Percentiles rank a stretch among this genome's conserved stretches.
Evolutionary conservation across 169 alveolate species (phyloP).

Genomic region (Cryptosporidium muris): DNA sequence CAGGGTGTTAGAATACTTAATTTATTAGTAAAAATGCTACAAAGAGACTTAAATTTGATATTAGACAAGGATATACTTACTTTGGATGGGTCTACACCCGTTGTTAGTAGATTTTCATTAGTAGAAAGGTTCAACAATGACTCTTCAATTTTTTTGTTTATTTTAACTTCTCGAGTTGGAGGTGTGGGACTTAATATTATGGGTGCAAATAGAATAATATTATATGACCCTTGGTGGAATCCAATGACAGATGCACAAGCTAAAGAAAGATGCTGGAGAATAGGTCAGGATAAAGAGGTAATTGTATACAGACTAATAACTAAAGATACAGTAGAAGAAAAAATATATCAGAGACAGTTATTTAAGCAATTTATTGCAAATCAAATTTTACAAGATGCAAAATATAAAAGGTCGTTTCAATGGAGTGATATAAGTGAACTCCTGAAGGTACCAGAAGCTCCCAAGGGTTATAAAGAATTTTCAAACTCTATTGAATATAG

Average conservation of each 20-base stretch:
- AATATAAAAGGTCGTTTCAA: conserved; percentile 5
- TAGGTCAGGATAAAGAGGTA: conserved; percentile 88
- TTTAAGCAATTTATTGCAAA: conserved; percentile 78
- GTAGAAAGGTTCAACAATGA: conserved; percentile 74
- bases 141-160: conserved; percentile 42
- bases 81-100: conserved; percentile 64
- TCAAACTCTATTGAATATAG: neutral
- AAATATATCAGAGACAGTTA: conserved; percentile 80
- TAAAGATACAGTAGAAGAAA: conserved; percentile 83
- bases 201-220: conserved; percentile 85
- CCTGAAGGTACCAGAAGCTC: conserved; percentile 25
- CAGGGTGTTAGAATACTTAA: conserved; percentile 65
- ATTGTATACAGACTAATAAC: conserved; percentile 84
- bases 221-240: conserved; percentile 90
- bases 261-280: conserved; percentile 87
- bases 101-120: conserved; percentile 39
- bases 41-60: conserved; percentile 29
- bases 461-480: conserved; percentile 12
- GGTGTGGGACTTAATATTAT: conserved; percentile 86
- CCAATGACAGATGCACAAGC: conserved; percentile 88
- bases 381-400: conserved; percentile 74
- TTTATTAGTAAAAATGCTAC: conserved; percentile 18
- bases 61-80: conserved; percentile 23
- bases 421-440: conserved; percentile 38
- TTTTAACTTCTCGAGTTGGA: conserved; percentile 86